A percentile compares a stretch with the other conserved stretches of the same genome.
phyloP scores from a whole-genome alignment of 2,329 filamentous ascomycete genomes.

The Erysiphe pulchra region DNA sequence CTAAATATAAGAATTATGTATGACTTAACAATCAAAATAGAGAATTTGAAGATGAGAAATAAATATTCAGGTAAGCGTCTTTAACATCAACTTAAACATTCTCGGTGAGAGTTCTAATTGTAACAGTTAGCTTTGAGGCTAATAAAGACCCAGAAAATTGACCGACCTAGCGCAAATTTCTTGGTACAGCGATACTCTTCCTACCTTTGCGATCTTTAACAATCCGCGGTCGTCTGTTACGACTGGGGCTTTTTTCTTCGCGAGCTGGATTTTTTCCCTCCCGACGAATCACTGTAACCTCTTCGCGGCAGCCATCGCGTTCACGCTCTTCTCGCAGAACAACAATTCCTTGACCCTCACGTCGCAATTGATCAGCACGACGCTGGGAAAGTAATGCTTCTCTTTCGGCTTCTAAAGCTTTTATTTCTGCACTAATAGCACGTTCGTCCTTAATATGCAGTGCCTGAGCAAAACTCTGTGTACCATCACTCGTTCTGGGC shows the following conservation, averaged over 20 bases:
- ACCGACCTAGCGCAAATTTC: constrained; percentile 21
- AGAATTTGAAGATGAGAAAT: not conserved
- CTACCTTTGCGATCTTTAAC: constrained; percentile 91
- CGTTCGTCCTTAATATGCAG: constrained; percentile 15
- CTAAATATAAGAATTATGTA: no score
- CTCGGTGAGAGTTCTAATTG: not conserved
- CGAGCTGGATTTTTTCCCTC: constrained; percentile 17
- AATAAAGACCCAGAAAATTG: not conserved
- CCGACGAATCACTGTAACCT: constrained; percentile 23
- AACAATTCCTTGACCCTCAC: constrained; percentile 32
- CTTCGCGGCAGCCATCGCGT: constrained; percentile 17
- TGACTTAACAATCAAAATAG: no score
- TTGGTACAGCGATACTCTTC: constrained; percentile 64
- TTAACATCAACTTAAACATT: not conserved
- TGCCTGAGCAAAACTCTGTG: constrained; percentile 1
- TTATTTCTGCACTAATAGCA: constrained; percentile 49
- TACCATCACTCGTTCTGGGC: no score
- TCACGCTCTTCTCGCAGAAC: constrained; percentile 24
- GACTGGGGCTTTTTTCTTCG: not conserved
- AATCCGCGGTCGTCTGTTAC: constrained; percentile 21
- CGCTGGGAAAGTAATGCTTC: constrained; percentile 30
- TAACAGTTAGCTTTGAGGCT: not conserved
- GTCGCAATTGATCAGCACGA: constrained; percentile 25
- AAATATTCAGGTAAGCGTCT: not conserved
- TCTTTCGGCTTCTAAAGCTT: constrained; percentile 40